Evolutionary conservation across 106 monocot genomes (phyloP).

Genomic region (Dendrobium nobile): DNA sequence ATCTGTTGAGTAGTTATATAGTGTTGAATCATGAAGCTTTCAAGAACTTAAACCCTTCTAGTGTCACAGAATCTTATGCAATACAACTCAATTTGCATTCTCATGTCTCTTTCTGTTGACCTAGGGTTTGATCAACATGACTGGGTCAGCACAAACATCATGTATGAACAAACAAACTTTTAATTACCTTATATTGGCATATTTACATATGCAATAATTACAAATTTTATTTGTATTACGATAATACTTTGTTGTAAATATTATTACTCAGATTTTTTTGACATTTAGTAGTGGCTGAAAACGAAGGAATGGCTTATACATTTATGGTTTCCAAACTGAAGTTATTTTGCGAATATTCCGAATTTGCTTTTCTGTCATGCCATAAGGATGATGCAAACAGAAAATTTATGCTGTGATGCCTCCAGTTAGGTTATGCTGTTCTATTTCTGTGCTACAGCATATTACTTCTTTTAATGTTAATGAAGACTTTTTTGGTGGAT

Average conservation of each 20-base stretch:
- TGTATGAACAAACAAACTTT: background rate
- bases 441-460: background rate
- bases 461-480: background rate
- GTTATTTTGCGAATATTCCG: background rate
- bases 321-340: no score
- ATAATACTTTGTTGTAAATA: background rate
- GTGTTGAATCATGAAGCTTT: background rate
- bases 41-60: background rate
- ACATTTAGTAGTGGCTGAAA: background rate
- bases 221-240: background rate
- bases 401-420: background rate
- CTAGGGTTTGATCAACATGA: background rate
- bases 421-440: background rate
- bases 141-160: background rate
- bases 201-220: background rate
- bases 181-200: constrained; percentile 2
- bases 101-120: background rate
- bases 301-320: background rate
- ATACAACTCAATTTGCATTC: background rate
- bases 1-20: background rate
- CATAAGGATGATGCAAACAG: background rate
- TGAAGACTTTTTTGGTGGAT: background rate
- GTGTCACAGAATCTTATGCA: background rate
- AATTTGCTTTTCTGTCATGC: background rate
- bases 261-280: background rate